phyloP scores from a whole-genome alignment of 129 eudicot species.

The Dittrichia graveolens region DNA sequence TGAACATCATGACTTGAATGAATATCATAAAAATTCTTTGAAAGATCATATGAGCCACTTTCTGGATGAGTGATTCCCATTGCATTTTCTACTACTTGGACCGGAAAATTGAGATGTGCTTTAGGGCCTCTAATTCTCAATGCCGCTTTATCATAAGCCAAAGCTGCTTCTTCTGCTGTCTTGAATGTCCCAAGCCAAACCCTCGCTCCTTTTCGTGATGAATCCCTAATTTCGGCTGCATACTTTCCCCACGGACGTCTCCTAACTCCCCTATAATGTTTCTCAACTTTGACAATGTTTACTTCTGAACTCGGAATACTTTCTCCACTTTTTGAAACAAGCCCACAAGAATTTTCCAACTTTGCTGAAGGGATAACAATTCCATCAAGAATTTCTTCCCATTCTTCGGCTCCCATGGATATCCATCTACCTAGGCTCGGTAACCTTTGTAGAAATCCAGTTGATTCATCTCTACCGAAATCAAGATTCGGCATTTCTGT shows the following conservation, averaged over 20 bases:
- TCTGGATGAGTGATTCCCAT: conserved; percentile 21
- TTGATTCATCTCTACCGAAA: conserved; percentile 27
- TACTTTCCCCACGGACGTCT: conserved; percentile 91
- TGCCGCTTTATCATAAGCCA: conserved; percentile 92
- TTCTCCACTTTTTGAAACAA: not conserved
- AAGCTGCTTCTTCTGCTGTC: conserved; percentile 83
- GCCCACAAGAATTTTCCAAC: conserved; percentile 3
- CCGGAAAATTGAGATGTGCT: conserved; percentile 65
- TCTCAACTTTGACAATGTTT: conserved; percentile 24
- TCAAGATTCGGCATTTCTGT: conserved; percentile 52
- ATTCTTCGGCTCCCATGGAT: conserved; percentile 84
- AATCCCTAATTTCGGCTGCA: conserved; percentile 90
- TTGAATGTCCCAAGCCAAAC: conserved; percentile 86
- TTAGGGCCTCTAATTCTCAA: conserved; percentile 72
- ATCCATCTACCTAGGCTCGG: conserved; percentile 90
- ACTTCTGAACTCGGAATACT: not conserved
- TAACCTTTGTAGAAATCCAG: conserved; percentile 54
- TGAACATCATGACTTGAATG: not conserved
- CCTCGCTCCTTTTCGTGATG: conserved; percentile 64
- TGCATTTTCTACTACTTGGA: conserved; percentile 39
- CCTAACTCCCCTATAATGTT: conserved; percentile 75
- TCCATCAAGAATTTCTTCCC: conserved; percentile 73
- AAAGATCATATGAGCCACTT: conserved; percentile 16
- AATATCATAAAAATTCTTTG: not conserved
- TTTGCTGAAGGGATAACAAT: conserved; percentile 25